phyloP scores from a whole-genome alignment of 169 alveolate species.

The Sarcocystis neurona region DNA sequence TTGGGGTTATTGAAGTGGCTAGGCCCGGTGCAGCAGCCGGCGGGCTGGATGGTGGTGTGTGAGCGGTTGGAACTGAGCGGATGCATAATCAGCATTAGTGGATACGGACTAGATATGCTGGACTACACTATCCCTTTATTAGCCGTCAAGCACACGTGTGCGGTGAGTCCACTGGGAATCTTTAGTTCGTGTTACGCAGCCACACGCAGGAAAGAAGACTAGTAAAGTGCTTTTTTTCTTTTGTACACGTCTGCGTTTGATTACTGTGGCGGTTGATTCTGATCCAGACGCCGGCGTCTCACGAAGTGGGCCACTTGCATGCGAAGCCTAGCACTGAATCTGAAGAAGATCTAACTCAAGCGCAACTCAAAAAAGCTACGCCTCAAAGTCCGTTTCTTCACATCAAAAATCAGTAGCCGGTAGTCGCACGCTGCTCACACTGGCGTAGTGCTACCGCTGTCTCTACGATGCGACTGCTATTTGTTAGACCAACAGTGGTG shows the following conservation, averaged over 20 bases:
- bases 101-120: conserved; percentile 24
- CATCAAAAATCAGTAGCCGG: not conserved
- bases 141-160: conserved; percentile 42
- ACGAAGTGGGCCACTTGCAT: not conserved
- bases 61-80: not conserved
- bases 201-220: not conserved
- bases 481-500: not conserved
- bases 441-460: not conserved
- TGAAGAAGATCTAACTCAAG: not conserved
- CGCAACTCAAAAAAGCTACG: not conserved
- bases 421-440: not conserved
- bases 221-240: not conserved
- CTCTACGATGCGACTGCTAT: not conserved
- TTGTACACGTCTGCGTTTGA: not conserved
- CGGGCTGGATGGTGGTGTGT: not conserved
- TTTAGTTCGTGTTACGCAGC: not conserved
- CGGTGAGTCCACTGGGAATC: not conserved
- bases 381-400: not conserved
- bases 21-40: not conserved
- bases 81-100: conserved; percentile 18
- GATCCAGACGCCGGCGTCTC: not conserved
- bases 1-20: conserved; percentile 2
- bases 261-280: not conserved
- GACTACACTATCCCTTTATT: conserved; percentile 34
- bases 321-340: not conserved